Base-by-base conservation (phyloP, 108 stramenopile species). In the Pseudonitzschia multistriata region DNA sequence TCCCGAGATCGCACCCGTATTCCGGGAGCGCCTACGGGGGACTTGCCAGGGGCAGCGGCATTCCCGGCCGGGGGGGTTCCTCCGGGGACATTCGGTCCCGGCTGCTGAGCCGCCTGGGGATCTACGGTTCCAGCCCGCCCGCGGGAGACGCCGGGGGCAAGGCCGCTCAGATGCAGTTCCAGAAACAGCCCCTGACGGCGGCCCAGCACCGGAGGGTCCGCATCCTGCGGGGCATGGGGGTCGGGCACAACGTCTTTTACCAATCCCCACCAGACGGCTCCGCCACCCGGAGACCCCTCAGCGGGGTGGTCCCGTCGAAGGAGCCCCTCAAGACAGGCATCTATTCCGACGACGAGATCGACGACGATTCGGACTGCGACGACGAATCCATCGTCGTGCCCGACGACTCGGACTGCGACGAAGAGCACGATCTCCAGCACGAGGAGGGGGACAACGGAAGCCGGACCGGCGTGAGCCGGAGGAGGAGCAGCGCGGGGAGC, bases 201-300 rank as follows among this genome's bases (percentile, higher is more conserved):
- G 85, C 85, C 10, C 85, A 85, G 60, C 68, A 79, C 56, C 78
- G 85, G 22, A 65, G 85, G 17, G 67, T 85, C 3, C 78, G 85
- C 19, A 85, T 85, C 60, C 74, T 85, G 11, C 75, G 85, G 15
- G 85, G 81, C 14, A 85, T 85, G 85, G 85, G 85, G 5, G 85
- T 85, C 13, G 85, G 85, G 49, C 76, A 81, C 54, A 79, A 72
- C 14, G 74, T 74, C 35, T 62, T 69, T 28, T 29, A 59, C 34
- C 54, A 68, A 52, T 79, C 80, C 14, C 85, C 85, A 48, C 81
- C 81, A 0, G 81, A 82, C 70, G 85, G 85, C 28, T 82, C 79
- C 13, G 85, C 81, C 8, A 62, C 68, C 4, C 78, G 85, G n/a
- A 62, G 67, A 5, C 76, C 76, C 7, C 71, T 85, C 21, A 70